Conservation (phyloP, 2,329 filamentous ascomycete genomes). For the Botrytis byssoidea region DNA sequence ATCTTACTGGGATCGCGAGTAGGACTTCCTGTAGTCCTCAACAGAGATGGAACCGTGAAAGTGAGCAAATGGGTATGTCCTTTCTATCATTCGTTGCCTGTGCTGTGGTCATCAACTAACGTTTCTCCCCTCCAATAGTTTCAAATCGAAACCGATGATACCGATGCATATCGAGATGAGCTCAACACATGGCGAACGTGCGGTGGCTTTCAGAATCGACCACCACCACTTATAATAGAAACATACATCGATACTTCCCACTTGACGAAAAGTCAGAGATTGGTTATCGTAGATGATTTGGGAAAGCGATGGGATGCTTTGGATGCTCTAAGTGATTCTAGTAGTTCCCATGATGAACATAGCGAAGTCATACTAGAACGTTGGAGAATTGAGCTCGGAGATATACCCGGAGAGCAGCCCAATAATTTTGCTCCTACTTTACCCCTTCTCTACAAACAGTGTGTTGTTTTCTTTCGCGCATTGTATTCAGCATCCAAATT, state of each 20-base stretch:
- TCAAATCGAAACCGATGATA: constrained; percentile 91
- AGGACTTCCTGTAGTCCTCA: constrained; percentile 56
- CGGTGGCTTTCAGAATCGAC: constrained; percentile 72
- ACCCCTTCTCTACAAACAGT: constrained; percentile 94
- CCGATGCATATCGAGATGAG: constrained; percentile 80
- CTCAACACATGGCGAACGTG: constrained; percentile 78
- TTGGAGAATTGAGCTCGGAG: constrained; percentile 83
- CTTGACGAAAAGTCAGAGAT: constrained; percentile 77
- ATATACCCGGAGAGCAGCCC: constrained; percentile 47
- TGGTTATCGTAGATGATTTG: constrained; percentile 83
- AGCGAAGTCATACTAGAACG: constrained; percentile 80
- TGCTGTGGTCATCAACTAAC: not conserved
- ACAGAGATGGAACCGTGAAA: constrained; percentile 57
- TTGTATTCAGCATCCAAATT: constrained; percentile 80
- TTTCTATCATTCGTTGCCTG: not conserved
- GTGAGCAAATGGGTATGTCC: constrained; percentile 80
- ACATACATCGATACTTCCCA: constrained; percentile 80
- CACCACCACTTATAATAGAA: constrained; percentile 84
- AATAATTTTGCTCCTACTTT: constrained; percentile 63
- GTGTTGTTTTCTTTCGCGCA: constrained; percentile 89
- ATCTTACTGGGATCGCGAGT: constrained; percentile 81
- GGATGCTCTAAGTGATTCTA: constrained; percentile 71
- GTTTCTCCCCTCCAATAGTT: constrained; percentile 58
- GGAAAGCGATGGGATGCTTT: constrained; percentile 92
- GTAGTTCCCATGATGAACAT: constrained; percentile 42